A percentile compares a stretch with the other conserved stretches of the same genome.
phyloP scores from a whole-genome alignment of 345 rosid species.

The Anacardium occidentale region DNA sequence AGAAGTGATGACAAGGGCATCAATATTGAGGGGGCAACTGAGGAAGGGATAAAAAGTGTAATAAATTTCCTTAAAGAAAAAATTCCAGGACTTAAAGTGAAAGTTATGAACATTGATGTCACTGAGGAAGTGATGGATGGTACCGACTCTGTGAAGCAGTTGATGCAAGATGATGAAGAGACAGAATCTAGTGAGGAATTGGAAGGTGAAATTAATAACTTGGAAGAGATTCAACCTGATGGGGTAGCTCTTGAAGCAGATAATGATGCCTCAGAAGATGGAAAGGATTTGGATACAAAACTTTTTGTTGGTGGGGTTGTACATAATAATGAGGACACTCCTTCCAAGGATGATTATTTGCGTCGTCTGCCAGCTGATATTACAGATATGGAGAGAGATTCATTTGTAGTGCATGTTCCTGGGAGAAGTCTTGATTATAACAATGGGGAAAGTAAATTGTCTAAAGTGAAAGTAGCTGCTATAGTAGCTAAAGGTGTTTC shows the following conservation, averaged over 20 bases:
- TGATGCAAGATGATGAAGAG: slow-evolving; percentile 63
- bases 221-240: slow-evolving; percentile 65
- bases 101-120: slow-evolving; percentile 60
- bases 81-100: slow-evolving; percentile 88
- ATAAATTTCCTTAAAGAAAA: slow-evolving; percentile 88
- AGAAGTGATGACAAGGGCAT: slow-evolving; percentile 61
- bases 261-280: slow-evolving; percentile 46
- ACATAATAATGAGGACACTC: slow-evolving; percentile 66
- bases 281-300: slow-evolving; percentile 63
- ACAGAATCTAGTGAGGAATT: slow-evolving; percentile 43
- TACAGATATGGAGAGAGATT: slow-evolving; percentile 63
- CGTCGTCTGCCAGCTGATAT: slow-evolving; percentile 84
- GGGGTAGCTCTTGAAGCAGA: slow-evolving; percentile 40
- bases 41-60: slow-evolving; percentile 90
- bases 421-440: slow-evolving; percentile 46
- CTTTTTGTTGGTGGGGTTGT: slow-evolving; percentile 86
- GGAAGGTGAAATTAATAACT: slow-evolving; percentile 51
- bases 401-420: slow-evolving; percentile 70
- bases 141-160: slow-evolving; percentile 51
- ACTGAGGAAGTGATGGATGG: slow-evolving; percentile 56
- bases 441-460: slow-evolving; percentile 40
- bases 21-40: slow-evolving; percentile 71
- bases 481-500: slow-evolving; percentile 80
- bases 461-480: slow-evolving; percentile 68
- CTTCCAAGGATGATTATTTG: slow-evolving; percentile 63